Base-by-base conservation (phyloP, 192 early-diverging fungal species). In the Backusella westeae region DNA sequence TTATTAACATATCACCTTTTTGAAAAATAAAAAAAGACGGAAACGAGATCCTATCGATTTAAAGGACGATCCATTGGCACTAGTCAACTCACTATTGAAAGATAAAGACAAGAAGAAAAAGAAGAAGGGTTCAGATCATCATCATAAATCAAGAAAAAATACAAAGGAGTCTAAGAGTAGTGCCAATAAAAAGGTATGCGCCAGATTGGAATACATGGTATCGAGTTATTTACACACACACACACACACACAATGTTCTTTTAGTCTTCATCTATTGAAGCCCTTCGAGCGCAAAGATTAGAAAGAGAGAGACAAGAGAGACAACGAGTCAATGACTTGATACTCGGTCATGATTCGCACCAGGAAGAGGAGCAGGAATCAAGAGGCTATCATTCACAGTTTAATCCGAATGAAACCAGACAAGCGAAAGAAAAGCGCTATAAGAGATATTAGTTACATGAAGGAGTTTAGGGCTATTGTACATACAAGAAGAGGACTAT, bases 301-400 rank as follows among this genome's bases (percentile, higher is more conserved):
- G 76, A 77, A 49, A 59, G 88, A 74, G 87, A 90, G 59, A 69
- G 70, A 12, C 67, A 77, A 49, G 89, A 87, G 35, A 75, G 77
- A 10, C 35, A 63, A 32, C 80, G 82, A 7, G 23, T 67, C 26
- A 66, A 59, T 32, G 19, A 66, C n/a, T 21, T 78, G 38, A 35
- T 71, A 23, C 46, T 65, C 39, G 67, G 73, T 34, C 12, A 38
- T 56, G 59, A 52, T 34, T 0, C 38, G 12, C n/a, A 9, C 10
- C 9, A 23, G 6, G 53, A 39, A 41, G 34, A 21, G 6, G 7
- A 49, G 69, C 80, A 34, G 34, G 72, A 56, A 36, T 56, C 10
- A 26, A 10, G 8, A 35, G 69, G 77, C 41, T 90, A 90, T 74
- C 80, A 82, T 73, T 85, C 87, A 39, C 89, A 90, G 66, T 90